A percentile compares a stretch with the other conserved stretches of the same genome.
Evolutionary conservation across 2,329 filamentous ascomycete species (phyloP).

Genomic region (Stemphylium lycopersici): DNA sequence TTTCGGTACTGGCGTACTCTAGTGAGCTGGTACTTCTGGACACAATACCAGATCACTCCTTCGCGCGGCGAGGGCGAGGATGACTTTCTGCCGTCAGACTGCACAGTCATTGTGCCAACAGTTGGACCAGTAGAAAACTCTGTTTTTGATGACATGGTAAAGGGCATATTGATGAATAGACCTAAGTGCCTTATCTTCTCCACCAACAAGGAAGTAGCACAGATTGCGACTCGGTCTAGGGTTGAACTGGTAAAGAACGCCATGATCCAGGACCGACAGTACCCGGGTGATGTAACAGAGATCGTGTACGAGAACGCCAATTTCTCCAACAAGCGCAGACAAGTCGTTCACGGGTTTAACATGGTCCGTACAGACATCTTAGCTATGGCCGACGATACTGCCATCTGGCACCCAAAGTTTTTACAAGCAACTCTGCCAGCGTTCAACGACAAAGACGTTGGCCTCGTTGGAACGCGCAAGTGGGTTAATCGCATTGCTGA

Average conservation of each 20-base stretch:
- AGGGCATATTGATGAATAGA: slow-evolving; percentile 18
- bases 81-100: slow-evolving; percentile 4
- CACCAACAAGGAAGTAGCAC: background rate
- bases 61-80: too few species aligned
- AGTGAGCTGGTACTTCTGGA: slow-evolving; percentile 23
- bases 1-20: slow-evolving; percentile 31
- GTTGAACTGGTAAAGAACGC: too few species aligned
- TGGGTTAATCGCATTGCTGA: slow-evolving; percentile 21
- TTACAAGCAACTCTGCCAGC: slow-evolving; percentile 23
- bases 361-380: slow-evolving; percentile 17
- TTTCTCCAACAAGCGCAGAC: too few species aligned
- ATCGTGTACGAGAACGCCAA: background rate
- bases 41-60: too few species aligned
- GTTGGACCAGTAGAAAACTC: slow-evolving; percentile 10
- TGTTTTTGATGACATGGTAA: slow-evolving; percentile 14
- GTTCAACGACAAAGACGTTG: slow-evolving; percentile 26
- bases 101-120: slow-evolving; percentile 30
- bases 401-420: slow-evolving; percentile 23
- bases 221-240: too few species aligned
- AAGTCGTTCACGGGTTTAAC: slow-evolving; percentile 14
- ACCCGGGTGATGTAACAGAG: background rate
- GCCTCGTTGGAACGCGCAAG: slow-evolving; percentile 33
- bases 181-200: slow-evolving; percentile 27
- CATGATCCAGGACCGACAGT: too few species aligned
- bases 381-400: slow-evolving; percentile 28